Conservation (phyloP, 495 filamentous ascomycete species). For the Clohesyomyces aquaticus region DNA sequence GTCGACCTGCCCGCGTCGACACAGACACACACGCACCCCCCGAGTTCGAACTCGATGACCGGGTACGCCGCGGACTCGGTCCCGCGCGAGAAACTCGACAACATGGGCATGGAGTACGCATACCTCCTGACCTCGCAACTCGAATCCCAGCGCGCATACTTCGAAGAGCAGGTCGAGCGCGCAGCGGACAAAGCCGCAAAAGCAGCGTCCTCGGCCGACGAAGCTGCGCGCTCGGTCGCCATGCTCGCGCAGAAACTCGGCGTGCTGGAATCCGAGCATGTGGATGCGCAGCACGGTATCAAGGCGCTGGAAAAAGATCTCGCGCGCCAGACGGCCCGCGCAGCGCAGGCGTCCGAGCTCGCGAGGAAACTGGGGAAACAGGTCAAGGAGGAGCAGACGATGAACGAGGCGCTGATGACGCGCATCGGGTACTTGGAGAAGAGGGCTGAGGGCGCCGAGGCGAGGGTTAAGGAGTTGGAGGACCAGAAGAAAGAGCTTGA, state of each 20-base stretch:
- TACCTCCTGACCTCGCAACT: constrained; percentile 89
- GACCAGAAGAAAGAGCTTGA: constrained; percentile 65
- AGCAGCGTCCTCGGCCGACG: constrained; percentile 67
- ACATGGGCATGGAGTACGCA: constrained; percentile 90
- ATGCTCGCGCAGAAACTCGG: constrained; percentile 56
- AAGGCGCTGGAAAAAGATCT: constrained; percentile 71
- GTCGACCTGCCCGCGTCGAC: constrained; percentile 71
- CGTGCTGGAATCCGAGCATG: constrained; percentile 60
- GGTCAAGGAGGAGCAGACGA: constrained; percentile 84
- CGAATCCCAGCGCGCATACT: constrained; percentile 89
- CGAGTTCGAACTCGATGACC: constrained; percentile 36
- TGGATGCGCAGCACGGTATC: constrained; percentile 59
- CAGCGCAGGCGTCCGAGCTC: constrained; percentile 71
- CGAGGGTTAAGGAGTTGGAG: constrained; percentile 59
- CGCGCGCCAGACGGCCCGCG: constrained; percentile 66
- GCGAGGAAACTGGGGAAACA: constrained; percentile 75
- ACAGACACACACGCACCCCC: constrained; percentile 16
- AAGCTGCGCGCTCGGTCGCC: constrained; percentile 59
- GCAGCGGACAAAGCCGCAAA: constrained; percentile 87
- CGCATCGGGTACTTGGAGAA: constrained; percentile 67
- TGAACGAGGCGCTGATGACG: constrained; percentile 77
- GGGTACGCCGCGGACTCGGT: constrained; percentile 67
- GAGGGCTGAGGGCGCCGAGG: constrained; percentile 45
- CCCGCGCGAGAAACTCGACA: constrained; percentile 87
- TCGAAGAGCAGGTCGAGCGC: constrained; percentile 89